Conservation (phyloP, 1,284 basidiomycete species). For the Entoloma clypeatum region DNA sequence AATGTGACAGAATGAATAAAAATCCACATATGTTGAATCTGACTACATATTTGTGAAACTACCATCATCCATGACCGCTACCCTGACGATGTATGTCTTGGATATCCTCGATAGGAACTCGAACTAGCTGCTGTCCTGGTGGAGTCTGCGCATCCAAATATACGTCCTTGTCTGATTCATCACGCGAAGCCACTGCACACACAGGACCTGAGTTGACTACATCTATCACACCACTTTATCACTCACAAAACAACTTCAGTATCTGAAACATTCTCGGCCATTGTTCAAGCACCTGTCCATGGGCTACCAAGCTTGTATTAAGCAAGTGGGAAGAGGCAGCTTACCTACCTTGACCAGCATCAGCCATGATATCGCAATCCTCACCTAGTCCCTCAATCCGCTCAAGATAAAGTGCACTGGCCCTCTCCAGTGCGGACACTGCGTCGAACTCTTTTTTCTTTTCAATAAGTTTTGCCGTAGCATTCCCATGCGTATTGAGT, state of each 20-base stretch:
- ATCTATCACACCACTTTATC: background rate
- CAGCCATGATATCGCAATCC: constrained; percentile 71
- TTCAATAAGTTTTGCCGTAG: constrained; percentile 56
- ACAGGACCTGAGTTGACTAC: background rate
- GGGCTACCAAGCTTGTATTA: constrained; percentile 41
- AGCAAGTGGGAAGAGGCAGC: background rate
- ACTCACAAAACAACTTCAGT: constrained; percentile 61
- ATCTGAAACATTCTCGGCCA: constrained; percentile 82
- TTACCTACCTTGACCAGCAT: constrained; percentile 61
- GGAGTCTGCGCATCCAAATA: constrained; percentile 25
- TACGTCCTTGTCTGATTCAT: constrained; percentile 24
- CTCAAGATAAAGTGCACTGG: constrained; percentile 58
- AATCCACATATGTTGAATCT: too few species aligned
- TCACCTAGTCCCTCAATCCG: constrained; percentile 65
- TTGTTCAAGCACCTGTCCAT: constrained; percentile 72
- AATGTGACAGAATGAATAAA: too few species aligned
- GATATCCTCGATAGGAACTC: constrained; percentile 65
- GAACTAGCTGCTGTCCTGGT: constrained; percentile 46
- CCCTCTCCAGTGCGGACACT: constrained; percentile 65
- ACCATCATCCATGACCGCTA: constrained; percentile 9
- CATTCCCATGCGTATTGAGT: constrained; percentile 36
- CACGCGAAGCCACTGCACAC: constrained; percentile 41
- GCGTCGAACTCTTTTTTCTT: constrained; percentile 80
- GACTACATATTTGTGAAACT: background rate
- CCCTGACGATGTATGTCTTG: constrained; percentile 40